Base-by-base conservation (phyloP, 768 basidiomycete species). In the Guyanaporus albipodus region DNA sequence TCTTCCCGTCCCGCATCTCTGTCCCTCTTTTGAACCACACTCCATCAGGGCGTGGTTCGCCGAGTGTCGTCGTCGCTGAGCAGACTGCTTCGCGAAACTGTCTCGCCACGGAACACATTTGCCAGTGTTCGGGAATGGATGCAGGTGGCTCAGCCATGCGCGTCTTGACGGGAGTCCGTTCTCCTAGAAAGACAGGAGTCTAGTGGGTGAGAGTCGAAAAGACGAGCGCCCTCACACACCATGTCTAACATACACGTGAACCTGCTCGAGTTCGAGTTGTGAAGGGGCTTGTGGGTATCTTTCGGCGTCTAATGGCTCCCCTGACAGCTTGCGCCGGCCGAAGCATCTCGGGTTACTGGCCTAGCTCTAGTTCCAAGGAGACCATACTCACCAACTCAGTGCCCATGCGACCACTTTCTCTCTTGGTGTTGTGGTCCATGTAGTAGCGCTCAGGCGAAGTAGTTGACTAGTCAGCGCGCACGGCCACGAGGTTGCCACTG, bases 231-330 rank as follows among this genome's bases (percentile, higher is more conserved):
- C 27, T 28, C 44, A 68, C 79, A 38, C 46, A 86, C 87, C 87
- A 62, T 90, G 87, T 21, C 87, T 73, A 4, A 85, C 77, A 57
- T 80, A 89, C 31, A 88, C 64, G 60, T 89, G 83, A 10, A 89
- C 84, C 61, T 88, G 87, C 59, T 83, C 74, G 32, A 89, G 68
- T 53, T 71, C 49, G 15, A 89, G 70, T 21, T 68, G 74, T 2
- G 63, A 47, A 2, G 86, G 86, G 0, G 81, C 75, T 27, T 70
- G 60, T 4, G 81, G 78, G 58, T 89, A 89, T 8, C 66, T 66
- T 19, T 81, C 72, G 1, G 80, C 79, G 42, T 87, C 81, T 15
- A 87, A 59, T 12, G 74, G 73, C 23, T 70, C 67, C 51, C 75
- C 73, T 6, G 70, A 47, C 38, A 70, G 26, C 62, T 64, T 39